phyloP scores from a whole-genome alignment of 805 yeast genomes.

The Metschnikowia henanensis region DNA sequence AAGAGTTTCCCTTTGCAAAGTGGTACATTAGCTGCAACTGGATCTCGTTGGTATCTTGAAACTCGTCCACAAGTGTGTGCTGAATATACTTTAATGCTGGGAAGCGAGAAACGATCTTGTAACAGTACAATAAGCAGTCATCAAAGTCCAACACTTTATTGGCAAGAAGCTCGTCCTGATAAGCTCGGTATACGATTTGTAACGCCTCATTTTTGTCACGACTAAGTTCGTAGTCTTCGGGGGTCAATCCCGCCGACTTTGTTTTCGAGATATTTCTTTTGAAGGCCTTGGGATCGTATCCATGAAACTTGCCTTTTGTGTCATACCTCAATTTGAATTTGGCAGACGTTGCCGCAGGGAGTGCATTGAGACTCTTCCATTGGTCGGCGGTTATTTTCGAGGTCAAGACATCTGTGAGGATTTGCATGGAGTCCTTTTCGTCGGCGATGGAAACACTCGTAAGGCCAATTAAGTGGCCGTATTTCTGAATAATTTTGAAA shows the following conservation, averaged over 20 bases:
- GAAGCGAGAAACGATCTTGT: slow-evolving; percentile 46
- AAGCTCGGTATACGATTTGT: slow-evolving; percentile 44
- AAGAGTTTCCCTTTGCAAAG: slow-evolving; percentile 38
- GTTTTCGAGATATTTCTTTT: slow-evolving; percentile 51
- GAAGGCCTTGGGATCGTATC: slow-evolving; percentile 41
- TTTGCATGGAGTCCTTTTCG: slow-evolving; percentile 55
- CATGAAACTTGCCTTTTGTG: slow-evolving; percentile 24
- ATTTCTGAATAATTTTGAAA: slow-evolving; percentile 51
- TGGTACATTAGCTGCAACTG: slow-evolving; percentile 69
- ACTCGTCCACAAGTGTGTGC: slow-evolving; percentile 89
- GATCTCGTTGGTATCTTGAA: slow-evolving; percentile 84
- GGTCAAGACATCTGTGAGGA: slow-evolving; percentile 43
- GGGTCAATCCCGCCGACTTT: slow-evolving; percentile 52
- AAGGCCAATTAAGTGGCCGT: slow-evolving; percentile 53
- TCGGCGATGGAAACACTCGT: slow-evolving; percentile 56
- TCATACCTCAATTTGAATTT: slow-evolving; percentile 13
- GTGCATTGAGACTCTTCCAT: slow-evolving; percentile 13
- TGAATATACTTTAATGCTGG: slow-evolving; percentile 49
- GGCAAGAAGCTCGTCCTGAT: slow-evolving; percentile 48
- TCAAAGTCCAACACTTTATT: slow-evolving; percentile 72
- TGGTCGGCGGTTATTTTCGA: slow-evolving; percentile 23
- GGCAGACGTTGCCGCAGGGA: slow-evolving; percentile 17
- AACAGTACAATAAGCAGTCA: slow-evolving; percentile 65
- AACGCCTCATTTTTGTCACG: slow-evolving; percentile 19
- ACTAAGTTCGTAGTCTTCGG: slow-evolving; percentile 37